Conservation (phyloP, 75 land plant species). For the Larix kaempferi region DNA sequence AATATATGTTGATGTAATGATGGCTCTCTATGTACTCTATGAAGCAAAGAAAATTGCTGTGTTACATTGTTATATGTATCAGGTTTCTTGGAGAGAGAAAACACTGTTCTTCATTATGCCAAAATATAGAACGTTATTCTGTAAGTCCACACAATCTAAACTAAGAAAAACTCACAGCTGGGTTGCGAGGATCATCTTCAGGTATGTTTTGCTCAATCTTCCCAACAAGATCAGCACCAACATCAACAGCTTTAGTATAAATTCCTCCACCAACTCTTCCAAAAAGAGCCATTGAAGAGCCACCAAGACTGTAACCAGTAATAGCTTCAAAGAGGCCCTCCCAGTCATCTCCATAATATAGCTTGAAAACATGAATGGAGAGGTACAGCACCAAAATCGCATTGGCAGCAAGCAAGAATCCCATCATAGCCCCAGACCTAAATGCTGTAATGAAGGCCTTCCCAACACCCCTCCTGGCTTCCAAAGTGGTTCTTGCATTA, state of each 20-base stretch:
- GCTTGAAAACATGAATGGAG: conserved; percentile 50
- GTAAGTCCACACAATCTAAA: no score
- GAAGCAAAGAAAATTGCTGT: no score
- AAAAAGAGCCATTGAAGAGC: conserved; percentile 73
- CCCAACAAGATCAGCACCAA: conserved; percentile 81
- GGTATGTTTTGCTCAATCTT: conserved; percentile 73
- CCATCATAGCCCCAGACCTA: conserved; percentile 72
- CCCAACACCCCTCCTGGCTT: conserved; percentile 67
- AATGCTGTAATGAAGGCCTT: conserved; percentile 70
- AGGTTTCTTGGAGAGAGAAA: no score
- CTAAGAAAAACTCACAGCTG: conserved; percentile 43
- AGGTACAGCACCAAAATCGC: conserved; percentile 58
- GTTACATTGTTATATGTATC: no score
- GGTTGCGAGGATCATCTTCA: conserved; percentile 79
- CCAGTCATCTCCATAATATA: conserved; percentile 68
- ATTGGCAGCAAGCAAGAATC: conserved; percentile 58
- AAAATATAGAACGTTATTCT: no score
- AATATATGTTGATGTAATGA: no score
- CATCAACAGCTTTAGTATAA: conserved; percentile 65
- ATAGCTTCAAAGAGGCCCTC: conserved; percentile 61
- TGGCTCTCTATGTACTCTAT: no score
- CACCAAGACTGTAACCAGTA: conserved; percentile 78
- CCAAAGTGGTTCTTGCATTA: conserved; percentile 73
- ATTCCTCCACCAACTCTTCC: conserved; percentile 83
- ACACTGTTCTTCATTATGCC: no score